A percentile compares a stretch with the other conserved stretches of the same genome.
phyloP scores from a whole-genome alignment of 108 stramenopile species.

The Pseudonitzschia delicatissima region DNA sequence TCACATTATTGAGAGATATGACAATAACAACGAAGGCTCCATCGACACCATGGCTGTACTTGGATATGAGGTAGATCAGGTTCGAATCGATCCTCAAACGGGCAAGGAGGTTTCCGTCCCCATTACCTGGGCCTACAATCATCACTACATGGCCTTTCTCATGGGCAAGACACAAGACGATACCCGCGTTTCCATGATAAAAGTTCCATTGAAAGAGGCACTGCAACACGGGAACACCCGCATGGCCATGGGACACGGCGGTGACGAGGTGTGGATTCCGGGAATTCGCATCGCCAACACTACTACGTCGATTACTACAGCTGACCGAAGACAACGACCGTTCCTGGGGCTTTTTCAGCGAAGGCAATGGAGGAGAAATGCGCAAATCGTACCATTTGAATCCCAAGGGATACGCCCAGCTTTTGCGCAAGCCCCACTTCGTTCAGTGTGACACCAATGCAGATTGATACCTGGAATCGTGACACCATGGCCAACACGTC shows the following conservation, averaged over 20 bases:
- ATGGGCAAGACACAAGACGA: background rate
- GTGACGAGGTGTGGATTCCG: background rate
- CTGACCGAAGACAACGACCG: background rate
- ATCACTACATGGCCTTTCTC: conserved; percentile 35
- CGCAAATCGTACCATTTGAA: conserved; percentile 37
- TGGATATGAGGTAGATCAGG: conserved; percentile 49
- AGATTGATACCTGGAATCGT: conserved; percentile 50
- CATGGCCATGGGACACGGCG: background rate
- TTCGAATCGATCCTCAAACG: background rate
- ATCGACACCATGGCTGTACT: conserved; percentile 31
- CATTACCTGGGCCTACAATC: conserved; percentile 49
- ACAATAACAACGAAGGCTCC: background rate
- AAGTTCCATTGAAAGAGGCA: background rate
- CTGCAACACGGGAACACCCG: background rate
- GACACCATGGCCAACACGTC: conserved; percentile 17
- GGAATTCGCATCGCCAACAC: background rate
- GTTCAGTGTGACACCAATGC: conserved; percentile 38
- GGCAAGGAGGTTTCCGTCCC: conserved; percentile 40
- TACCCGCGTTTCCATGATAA: background rate
- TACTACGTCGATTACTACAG: background rate
- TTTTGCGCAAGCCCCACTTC: conserved; percentile 23
- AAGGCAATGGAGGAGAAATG: conserved; percentile 47
- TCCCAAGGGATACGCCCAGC: conserved; percentile 43
- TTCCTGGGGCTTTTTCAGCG: conserved; percentile 25
- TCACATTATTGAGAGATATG: conserved; percentile 31